These are phyloP conservation scores for Buxus sempervirens DNA, from an alignment of 164 flowering plant genomes.

Conservation along the genomic window DNA sequence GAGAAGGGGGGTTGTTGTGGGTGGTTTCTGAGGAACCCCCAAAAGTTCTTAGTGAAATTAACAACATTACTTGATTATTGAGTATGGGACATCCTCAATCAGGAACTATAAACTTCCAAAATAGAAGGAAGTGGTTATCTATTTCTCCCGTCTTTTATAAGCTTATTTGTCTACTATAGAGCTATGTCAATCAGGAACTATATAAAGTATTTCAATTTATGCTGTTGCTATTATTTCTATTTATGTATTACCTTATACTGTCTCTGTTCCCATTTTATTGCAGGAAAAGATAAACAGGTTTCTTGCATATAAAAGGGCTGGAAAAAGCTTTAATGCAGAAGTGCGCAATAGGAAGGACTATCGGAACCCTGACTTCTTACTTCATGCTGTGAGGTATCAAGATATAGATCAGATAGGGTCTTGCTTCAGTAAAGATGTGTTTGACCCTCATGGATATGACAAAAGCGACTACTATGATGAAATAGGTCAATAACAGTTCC, in stretches of 20 bases:
- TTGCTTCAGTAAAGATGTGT: constrained; percentile 94
- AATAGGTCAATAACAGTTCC: constrained; percentile 57
- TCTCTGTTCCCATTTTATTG: constrained; percentile 10
- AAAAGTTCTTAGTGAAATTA: no score
- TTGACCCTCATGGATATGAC: constrained; percentile 97
- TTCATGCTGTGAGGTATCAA: constrained; percentile 91
- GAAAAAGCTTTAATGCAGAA: constrained; percentile 90
- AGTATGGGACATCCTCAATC: no score
- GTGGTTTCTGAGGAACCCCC: no score
- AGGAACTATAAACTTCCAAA: no score
- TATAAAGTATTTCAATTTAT: not conserved
- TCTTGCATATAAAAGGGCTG: constrained; percentile 64
- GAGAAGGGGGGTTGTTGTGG: no score
- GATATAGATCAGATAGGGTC: constrained; percentile 93
- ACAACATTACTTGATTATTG: no score
- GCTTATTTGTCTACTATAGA: not conserved
- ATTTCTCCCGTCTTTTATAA: not conserved
- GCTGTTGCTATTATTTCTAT: not conserved
- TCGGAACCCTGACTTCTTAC: constrained; percentile 89
- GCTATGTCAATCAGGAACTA: not conserved
- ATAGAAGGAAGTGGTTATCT: no score
- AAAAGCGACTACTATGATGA: constrained; percentile 82
- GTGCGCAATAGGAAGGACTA: constrained; percentile 93
- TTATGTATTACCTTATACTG: not conserved
- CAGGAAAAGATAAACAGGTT: constrained; percentile 84